Conservation (phyloP, 306 rosid species). For the Vicia villosa region DNA sequence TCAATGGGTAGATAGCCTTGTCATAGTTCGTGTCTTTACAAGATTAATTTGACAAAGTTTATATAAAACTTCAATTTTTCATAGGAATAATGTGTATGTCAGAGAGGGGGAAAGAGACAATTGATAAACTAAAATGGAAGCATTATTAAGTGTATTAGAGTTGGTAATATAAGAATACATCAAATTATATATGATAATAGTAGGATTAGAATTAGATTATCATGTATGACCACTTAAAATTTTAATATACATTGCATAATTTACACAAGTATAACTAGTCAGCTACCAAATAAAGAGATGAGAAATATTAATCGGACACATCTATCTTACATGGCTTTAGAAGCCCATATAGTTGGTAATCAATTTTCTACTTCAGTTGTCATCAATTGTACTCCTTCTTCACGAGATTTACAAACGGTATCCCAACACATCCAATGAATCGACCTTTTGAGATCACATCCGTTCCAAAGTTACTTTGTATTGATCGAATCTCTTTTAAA, state of each 20-base stretch:
- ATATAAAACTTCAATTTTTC: slow-evolving; percentile 1
- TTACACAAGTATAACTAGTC: slow-evolving; percentile 5
- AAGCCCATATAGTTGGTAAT: no score
- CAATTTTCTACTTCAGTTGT: no score
- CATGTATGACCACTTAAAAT: slow-evolving; percentile 18
- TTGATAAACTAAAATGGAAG: background rate
- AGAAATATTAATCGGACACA: slow-evolving; percentile 48
- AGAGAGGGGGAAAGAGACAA: background rate
- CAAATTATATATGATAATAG: slow-evolving; percentile 4
- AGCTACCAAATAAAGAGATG: slow-evolving; percentile 17
- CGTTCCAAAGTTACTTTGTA: no score
- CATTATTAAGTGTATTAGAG: slow-evolving; percentile 13
- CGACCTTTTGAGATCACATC: no score
- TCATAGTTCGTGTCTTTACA: background rate
- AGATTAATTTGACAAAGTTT: slow-evolving; percentile 23
- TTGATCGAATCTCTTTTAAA: no score
- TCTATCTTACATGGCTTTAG: slow-evolving; percentile 98
- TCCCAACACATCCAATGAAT: no score
- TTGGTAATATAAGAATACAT: slow-evolving; percentile 2
- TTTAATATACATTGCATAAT: slow-evolving; percentile 24
- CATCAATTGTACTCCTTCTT: no score
- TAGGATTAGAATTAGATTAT: slow-evolving; percentile 24
- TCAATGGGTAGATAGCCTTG: slow-evolving; percentile 4
- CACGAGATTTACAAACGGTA: no score
- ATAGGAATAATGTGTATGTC: background rate